These are phyloP conservation scores for Colletotrichum sp. DNA, from an alignment of 2,329 filamentous ascomycete genomes.

Conservation along the genomic window DNA sequence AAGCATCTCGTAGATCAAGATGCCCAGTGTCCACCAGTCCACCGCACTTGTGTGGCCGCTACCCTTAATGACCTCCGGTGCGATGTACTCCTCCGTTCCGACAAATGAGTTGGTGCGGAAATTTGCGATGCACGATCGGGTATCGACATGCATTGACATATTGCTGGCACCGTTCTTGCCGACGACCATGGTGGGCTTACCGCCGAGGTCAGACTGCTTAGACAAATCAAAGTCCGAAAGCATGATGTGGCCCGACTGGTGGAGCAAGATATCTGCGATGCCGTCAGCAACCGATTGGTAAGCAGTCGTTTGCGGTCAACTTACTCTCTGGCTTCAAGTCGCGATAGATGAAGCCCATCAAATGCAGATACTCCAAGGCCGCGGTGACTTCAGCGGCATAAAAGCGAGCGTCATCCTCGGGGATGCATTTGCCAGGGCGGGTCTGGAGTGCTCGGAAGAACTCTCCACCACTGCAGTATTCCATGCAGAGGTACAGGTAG, in stretches of 20 bases:
- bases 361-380: conserved; percentile 92
- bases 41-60: conserved; percentile 98
- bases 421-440: conserved; percentile 94
- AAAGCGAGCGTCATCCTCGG: conserved; percentile 95
- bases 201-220: conserved; percentile 95
- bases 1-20: conserved; percentile 98
- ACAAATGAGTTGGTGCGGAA: conserved; percentile 99
- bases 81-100: conserved; percentile 98
- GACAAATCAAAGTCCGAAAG: conserved; percentile 98
- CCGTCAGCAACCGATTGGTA: conserved; percentile 17
- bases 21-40: conserved; percentile 98
- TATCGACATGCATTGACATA: conserved; percentile 93
- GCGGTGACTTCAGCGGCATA: conserved; percentile 98
- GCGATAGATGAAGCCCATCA: conserved; percentile 99
- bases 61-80: conserved; percentile 97
- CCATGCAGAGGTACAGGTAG: conserved; percentile 99
- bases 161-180: conserved; percentile 87
- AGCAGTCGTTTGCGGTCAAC: conserved; percentile 37
- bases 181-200: conserved; percentile 97
- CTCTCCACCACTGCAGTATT: conserved; percentile 98
- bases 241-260: conserved; percentile 99
- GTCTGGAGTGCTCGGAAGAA: conserved; percentile 98
- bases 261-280: conserved; percentile 83
- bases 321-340: conserved; percentile 97
- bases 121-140: conserved; percentile 96